phyloP scores from a whole-genome alignment of 805 yeast genomes.

The Saccharomycopsis sp. region DNA sequence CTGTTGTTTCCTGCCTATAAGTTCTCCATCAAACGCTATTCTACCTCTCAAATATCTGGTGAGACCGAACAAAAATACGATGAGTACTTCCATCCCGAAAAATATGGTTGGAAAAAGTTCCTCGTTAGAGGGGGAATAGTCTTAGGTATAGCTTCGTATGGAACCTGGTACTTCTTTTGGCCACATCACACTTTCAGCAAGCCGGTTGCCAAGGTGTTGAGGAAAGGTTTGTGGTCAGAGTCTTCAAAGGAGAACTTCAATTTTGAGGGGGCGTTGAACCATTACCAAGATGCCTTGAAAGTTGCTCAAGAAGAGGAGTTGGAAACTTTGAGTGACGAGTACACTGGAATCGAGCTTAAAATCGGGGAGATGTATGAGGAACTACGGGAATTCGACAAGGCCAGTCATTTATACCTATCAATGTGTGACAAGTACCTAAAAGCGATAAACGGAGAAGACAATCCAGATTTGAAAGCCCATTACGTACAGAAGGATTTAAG shows the following conservation, averaged over 20 bases:
- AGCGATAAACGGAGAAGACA: conserved; percentile 37
- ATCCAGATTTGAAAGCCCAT: conserved; percentile 40
- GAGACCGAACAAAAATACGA: neutral
- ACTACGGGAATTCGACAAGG: conserved; percentile 51
- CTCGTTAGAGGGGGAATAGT: too few species aligned
- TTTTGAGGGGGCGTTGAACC: conserved; percentile 56
- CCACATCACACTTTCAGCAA: conserved; percentile 62
- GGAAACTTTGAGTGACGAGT: conserved; percentile 61
- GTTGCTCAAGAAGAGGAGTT: conserved; percentile 45
- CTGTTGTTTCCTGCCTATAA: too few species aligned
- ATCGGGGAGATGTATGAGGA: conserved; percentile 81
- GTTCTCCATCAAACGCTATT: too few species aligned
- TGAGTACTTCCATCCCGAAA: neutral
- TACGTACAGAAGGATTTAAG: conserved; percentile 62
- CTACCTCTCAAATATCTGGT: neutral
- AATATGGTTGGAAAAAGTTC: too few species aligned
- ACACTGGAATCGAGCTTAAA: conserved; percentile 84
- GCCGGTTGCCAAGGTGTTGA: conserved; percentile 58
- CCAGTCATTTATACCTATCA: conserved; percentile 59
- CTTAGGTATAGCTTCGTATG: too few species aligned
- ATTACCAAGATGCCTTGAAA: conserved; percentile 66
- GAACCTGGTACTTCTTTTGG: conserved; percentile 45
- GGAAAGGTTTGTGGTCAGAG: conserved; percentile 81
- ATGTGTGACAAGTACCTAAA: conserved; percentile 50
- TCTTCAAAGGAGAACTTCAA: conserved; percentile 48